These are phyloP conservation scores for Debaryomyces psychrophilus DNA, from an alignment of 1,139 yeast genomes.

Conservation along the genomic window DNA sequence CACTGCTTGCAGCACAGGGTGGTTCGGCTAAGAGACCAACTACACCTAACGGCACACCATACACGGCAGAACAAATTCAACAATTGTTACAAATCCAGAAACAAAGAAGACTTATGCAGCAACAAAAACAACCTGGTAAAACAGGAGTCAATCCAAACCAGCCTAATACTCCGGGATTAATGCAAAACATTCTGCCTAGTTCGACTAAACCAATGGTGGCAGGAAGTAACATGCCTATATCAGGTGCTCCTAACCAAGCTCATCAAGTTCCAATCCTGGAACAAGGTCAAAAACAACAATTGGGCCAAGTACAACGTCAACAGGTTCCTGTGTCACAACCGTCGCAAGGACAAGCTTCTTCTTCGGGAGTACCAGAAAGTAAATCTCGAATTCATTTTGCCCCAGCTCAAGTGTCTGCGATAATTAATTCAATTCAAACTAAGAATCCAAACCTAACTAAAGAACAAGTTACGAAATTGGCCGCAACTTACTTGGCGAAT, in stretches of 20 bases:
- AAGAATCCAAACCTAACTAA: slow-evolving; percentile 70
- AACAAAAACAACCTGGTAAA: slow-evolving; percentile 30
- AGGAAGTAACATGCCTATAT: slow-evolving; percentile 7
- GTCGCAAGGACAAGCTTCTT: slow-evolving; percentile 9
- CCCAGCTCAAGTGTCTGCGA: slow-evolving; percentile 68
- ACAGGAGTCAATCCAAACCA: slow-evolving; percentile 10
- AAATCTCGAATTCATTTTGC: slow-evolving; percentile 52
- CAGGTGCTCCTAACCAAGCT: slow-evolving; percentile 1
- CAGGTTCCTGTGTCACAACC: slow-evolving; percentile 13
- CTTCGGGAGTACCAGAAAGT: slow-evolving; percentile 11
- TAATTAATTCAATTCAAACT: slow-evolving; percentile 67
- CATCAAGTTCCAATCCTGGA: slow-evolving; percentile 16
- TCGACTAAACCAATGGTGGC: slow-evolving; percentile 17
- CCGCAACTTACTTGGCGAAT: slow-evolving; percentile 69
- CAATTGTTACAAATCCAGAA: slow-evolving; percentile 55
- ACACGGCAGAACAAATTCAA: slow-evolving; percentile 58
- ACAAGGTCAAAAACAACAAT: slow-evolving; percentile 14
- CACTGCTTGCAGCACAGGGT: slow-evolving; percentile 14
- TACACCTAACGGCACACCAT: slow-evolving; percentile 56
- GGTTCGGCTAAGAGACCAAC: slow-evolving; percentile 37
- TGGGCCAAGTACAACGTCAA: slow-evolving; percentile 12
- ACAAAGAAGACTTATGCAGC: slow-evolving; percentile 54
- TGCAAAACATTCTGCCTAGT: slow-evolving; percentile 7
- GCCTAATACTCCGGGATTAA: slow-evolving; percentile 8
- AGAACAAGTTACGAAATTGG: slow-evolving; percentile 72